A percentile compares a stretch with the other conserved stretches of the same genome.
phyloP scores from a whole-genome alignment of 1,284 basidiomycete genomes.

The Cutaneotrichosporon sp. region DNA sequence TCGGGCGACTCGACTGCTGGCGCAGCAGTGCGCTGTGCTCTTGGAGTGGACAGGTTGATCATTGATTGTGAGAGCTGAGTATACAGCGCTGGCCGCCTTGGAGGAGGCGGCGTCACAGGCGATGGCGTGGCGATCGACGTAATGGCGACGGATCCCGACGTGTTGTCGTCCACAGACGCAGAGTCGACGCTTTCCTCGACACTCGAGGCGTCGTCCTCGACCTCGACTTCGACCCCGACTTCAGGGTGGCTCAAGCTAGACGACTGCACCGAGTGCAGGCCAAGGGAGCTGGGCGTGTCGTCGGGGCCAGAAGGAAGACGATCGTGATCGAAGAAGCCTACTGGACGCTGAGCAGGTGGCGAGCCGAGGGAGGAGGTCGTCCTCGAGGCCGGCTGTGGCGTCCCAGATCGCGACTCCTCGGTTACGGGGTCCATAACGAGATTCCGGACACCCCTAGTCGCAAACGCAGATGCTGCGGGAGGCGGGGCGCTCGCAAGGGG shows the following conservation, averaged over 20 bases:
- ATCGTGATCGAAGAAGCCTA: neutral
- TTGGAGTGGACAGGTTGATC: constrained; percentile 54
- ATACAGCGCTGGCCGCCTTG: constrained; percentile 59
- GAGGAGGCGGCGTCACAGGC: neutral
- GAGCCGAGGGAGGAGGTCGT: neutral
- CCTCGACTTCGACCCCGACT: neutral
- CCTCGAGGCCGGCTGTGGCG: neutral
- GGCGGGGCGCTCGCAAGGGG: neutral
- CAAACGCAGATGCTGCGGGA: neutral
- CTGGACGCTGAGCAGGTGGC: neutral
- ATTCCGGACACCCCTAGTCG: neutral
- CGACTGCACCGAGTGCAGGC: neutral
- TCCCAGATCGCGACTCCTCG: constrained; percentile 5
- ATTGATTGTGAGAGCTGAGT: constrained; percentile 65
- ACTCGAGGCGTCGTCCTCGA: constrained; percentile 10
- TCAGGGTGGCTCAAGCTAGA: neutral
- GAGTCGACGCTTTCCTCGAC: constrained; percentile 5
- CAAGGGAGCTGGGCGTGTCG: constrained; percentile 2
- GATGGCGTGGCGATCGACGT: constrained; percentile 14
- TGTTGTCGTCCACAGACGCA: constrained; percentile 8
- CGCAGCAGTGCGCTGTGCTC: neutral
- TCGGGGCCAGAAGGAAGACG: neutral
- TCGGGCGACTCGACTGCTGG: neutral
- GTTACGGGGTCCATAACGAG: neutral
- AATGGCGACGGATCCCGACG: constrained; percentile 15